Percentiles rank a stretch among this genome's conserved stretches.
Evolutionary conservation across 306 rosid genomes (phyloP).

Genomic region (Cotoneaster glaucophyllus): DNA sequence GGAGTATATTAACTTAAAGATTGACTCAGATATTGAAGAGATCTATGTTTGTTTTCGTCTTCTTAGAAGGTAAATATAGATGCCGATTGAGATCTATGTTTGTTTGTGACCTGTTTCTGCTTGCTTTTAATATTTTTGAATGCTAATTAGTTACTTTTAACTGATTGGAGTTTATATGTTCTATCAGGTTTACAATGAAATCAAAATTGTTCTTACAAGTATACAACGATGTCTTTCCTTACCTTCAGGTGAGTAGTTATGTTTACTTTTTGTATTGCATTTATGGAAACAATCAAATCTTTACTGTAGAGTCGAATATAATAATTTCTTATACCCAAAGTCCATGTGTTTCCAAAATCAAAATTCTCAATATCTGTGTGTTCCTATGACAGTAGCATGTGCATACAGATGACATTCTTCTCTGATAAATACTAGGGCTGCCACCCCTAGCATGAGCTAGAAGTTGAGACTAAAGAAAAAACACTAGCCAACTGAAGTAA

Average conservation of each 20-base stretch:
- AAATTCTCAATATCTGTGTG: not conserved
- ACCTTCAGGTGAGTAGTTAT: conserved; percentile 62
- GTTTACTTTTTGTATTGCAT: not conserved
- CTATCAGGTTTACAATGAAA: conserved; percentile 63
- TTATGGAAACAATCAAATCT: not conserved
- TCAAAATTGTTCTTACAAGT: conserved; percentile 56
- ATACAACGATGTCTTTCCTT: conserved; percentile 48
- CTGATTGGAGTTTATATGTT: conserved; percentile 9
- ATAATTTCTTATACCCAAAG: not conserved
- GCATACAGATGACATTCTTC: not conserved
- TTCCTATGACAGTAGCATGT: not conserved
- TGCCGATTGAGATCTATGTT: not conserved
- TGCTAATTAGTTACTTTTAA: conserved; percentile 4
- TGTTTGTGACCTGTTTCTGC: not conserved
- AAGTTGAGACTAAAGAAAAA: not conserved
- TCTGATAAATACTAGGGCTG: not conserved
- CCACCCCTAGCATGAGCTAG: not conserved
- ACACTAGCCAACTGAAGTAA: not conserved
- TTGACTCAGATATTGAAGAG: conserved; percentile 80
- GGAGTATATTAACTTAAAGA: conserved; percentile 66
- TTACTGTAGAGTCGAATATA: not conserved
- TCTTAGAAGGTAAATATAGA: conserved; percentile 58
- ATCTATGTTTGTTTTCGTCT: conserved; percentile 78
- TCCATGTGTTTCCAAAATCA: not conserved
- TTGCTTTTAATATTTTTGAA: not conserved